phyloP scores from a whole-genome alignment of 1,284 basidiomycete species.

The Apiotrichum sp. region DNA sequence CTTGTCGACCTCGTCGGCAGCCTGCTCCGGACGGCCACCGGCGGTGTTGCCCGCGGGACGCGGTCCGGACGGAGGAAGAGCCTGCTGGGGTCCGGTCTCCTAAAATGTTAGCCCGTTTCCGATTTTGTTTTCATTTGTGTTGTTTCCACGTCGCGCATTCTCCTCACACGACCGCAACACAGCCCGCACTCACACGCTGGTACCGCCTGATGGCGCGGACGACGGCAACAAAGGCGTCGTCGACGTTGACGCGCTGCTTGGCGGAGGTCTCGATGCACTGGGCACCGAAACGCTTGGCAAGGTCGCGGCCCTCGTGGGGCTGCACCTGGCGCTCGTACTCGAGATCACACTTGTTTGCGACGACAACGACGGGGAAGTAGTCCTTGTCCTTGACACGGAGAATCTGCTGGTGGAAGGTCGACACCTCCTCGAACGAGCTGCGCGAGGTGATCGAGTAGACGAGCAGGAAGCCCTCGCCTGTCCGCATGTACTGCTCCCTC shows the following conservation, averaged over 20 bases:
- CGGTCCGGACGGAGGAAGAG: conserved; percentile 45
- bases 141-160: too few relatives aligned
- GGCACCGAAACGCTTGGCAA: conserved; percentile 94
- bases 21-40: conserved; percentile 49
- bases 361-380: conserved; percentile 93
- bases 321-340: conserved; percentile 97
- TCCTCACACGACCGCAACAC: too few relatives aligned
- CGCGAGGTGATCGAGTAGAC: conserved; percentile 96
- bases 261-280: conserved; percentile 98
- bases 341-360: conserved; percentile 98
- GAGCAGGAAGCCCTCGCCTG: conserved; percentile 93
- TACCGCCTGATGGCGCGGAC: conserved; percentile 95
- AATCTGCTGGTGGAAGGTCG: conserved; percentile 97
- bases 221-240: conserved; percentile 95
- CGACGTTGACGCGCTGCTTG: conserved; percentile 96
- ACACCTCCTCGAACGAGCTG: conserved; percentile 96
- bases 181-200: conserved; percentile 63
- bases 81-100: conserved; percentile 40
- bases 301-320: conserved; percentile 94
- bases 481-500: conserved; percentile 48
- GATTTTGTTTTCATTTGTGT: too few relatives aligned
- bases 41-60: conserved; percentile 52
- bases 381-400: conserved; percentile 88
- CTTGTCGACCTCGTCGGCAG: conserved; percentile 47
- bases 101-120: conserved; percentile 4